These are phyloP conservation scores for Hypoxylon sp. DNA, from an alignment of 2,329 filamentous ascomycete species.

Conservation along the genomic window DNA sequence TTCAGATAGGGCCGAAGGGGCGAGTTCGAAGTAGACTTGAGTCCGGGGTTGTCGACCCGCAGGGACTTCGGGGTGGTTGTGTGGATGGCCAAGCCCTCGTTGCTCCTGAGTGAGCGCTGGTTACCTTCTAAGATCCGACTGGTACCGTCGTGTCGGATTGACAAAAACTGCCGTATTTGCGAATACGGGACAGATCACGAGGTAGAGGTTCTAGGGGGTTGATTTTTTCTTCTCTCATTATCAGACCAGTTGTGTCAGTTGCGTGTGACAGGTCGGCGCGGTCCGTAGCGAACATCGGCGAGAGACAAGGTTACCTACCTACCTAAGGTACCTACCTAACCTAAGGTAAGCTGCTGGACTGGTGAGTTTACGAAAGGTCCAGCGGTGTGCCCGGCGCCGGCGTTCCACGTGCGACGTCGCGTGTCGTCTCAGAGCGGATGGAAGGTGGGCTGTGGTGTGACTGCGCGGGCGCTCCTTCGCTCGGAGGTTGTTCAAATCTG, in stretches of 20 bases:
- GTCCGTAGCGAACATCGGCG: conserved; percentile 8
- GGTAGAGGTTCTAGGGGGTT: too few relatives aligned
- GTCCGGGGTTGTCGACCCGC: conserved; percentile 4
- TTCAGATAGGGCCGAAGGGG: conserved; percentile 25
- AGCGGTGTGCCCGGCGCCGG: conserved; percentile 20
- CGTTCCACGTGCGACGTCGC: conserved; percentile 16
- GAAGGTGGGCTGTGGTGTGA: conserved; percentile 30
- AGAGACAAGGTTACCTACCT: too few relatives aligned
- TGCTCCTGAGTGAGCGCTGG: not conserved
- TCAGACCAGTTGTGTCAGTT: not conserved
- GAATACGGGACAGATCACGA: conserved; percentile 1
- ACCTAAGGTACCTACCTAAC: too few relatives aligned
- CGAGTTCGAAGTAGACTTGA: not conserved
- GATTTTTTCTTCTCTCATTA: not conserved
- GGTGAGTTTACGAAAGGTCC: not conserved
- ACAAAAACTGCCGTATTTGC: not conserved
- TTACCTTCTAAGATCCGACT: conserved; percentile 18
- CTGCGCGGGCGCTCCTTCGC: conserved; percentile 2
- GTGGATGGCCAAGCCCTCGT: not conserved
- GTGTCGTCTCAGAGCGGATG: conserved; percentile 23
- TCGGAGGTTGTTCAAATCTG: conserved; percentile 23
- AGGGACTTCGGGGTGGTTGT: conserved; percentile 5
- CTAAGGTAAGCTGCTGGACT: not conserved
- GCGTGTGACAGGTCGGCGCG: conserved; percentile 8
- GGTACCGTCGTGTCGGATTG: conserved; percentile 12